These are phyloP conservation scores for Parsonsia alboflavescens DNA, from an alignment of 257 asterid genomes.

Conservation along the genomic window DNA sequence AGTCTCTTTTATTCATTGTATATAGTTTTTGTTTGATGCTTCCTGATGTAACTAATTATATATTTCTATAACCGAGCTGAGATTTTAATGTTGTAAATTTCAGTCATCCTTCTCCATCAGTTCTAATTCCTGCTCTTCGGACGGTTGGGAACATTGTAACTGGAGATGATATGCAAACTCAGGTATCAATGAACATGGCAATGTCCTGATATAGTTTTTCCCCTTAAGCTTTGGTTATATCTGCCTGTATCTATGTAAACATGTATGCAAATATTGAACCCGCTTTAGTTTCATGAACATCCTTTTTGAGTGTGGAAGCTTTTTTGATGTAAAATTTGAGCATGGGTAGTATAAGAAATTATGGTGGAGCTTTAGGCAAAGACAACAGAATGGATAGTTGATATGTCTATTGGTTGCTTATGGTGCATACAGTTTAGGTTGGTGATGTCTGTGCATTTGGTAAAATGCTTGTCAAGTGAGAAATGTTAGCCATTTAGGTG, in stretches of 20 bases:
- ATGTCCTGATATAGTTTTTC: background rate
- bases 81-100: conserved; percentile 18
- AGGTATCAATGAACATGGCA: conserved; percentile 36
- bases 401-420: background rate
- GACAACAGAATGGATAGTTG: background rate
- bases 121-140: conserved; percentile 83
- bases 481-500: background rate
- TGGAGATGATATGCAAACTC: conserved; percentile 90
- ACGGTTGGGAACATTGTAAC: conserved; percentile 93
- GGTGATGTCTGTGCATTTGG: background rate
- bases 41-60: background rate
- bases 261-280: background rate
- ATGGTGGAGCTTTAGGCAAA: background rate
- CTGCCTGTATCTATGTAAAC: background rate
- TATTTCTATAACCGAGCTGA: conserved; percentile 10
- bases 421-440: background rate
- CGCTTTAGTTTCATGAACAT: background rate
- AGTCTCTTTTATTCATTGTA: conserved; percentile 28
- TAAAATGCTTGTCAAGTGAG: background rate
- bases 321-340: background rate
- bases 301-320: background rate
- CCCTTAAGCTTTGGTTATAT: background rate
- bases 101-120: conserved; percentile 84
- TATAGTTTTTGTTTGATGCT: background rate
- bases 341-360: background rate